Evolutionary conservation across 495 filamentous ascomycete species (phyloP), one percentile per base, ranked within the genome.

Genomic region (Cercophora samala): DNA sequence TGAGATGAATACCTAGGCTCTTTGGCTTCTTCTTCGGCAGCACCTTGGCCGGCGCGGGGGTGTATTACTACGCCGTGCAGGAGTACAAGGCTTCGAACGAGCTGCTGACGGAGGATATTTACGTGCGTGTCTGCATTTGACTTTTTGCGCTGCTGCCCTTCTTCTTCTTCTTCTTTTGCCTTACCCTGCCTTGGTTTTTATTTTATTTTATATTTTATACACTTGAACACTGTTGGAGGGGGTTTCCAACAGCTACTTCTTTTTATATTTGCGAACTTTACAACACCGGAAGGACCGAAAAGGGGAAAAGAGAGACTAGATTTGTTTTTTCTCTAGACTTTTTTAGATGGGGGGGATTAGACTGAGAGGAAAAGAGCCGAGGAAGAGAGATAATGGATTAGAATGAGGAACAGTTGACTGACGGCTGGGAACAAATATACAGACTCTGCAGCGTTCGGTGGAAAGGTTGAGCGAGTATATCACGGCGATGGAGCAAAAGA

Each of bases 61-160:
- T 96, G 68, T 98, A 97, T 80, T 92, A 91, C 76, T 98, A 98
- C 75, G 84, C 96, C 68, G 78, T 98, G 65, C 88, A 92, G 73
- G 93, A 99, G 77, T 98, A 98, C 79, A 89, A 91, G 77, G 84
- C 95, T 51, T 91, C 93, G 64, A 99, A 98, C 78, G 92, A 97
- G 79, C 85, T 97, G 75, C 80, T 99, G 79, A 95, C 90, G 56
- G 92, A 96, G 79, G 95, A 99, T 82, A 97, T 99, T 77, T 91
- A 91, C 80, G 95, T 98, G 87, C 75, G 91, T 87, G 71, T 75
- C 63, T 79, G 80, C 80, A 81, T 81, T 72, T 82, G 76, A 80
- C n/a, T n/a, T n/a, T n/a, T n/a, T n/a, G n/a, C n/a, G n/a, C n/a
- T n/a, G n/a, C n/a, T n/a, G n/a, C n/a, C n/a, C n/a, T n/a, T n/a